A percentile compares a stretch with the other conserved stretches of the same genome.
phyloP scores from a whole-genome alignment of 192 early-diverging fungal species.

The Piromyces finnis region DNA sequence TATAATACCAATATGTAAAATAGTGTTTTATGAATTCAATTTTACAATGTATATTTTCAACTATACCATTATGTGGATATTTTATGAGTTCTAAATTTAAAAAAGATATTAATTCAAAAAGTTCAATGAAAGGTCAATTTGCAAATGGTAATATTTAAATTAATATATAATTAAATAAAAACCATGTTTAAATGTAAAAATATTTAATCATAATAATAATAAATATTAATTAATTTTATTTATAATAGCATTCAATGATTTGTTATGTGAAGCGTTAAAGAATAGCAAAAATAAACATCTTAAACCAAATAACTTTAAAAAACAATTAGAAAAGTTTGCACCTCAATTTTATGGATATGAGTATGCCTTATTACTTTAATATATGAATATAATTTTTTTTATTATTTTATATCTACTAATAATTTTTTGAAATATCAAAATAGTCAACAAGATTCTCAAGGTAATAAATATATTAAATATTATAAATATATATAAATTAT shows the following conservation, averaged over 20 bases:
- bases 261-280: slow-evolving; percentile 3
- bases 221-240: too few species aligned
- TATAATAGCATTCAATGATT: slow-evolving; percentile 9
- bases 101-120: slow-evolving; percentile 10
- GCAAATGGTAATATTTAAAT: slow-evolving; percentile 8
- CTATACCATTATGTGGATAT: slow-evolving; percentile 11
- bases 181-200: too few species aligned
- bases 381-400: neutral
- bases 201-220: too few species aligned
- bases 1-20: too few species aligned
- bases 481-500: too few species aligned
- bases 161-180: neutral
- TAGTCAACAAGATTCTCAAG: slow-evolving; percentile 29
- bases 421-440: too few species aligned
- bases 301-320: neutral
- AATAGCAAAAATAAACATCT: neutral
- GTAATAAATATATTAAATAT: neutral
- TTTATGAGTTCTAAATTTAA: slow-evolving; percentile 7
- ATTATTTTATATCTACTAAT: too few species aligned
- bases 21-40: slow-evolving; percentile 40
- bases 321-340: neutral
- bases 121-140: slow-evolving; percentile 16
- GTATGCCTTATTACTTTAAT: slow-evolving; percentile 1
- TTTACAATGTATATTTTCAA: slow-evolving; percentile 27
- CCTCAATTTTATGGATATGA: neutral